phyloP scores from a whole-genome alignment of 2,329 filamentous ascomycete genomes.

The Leptographium radiaticola region DNA sequence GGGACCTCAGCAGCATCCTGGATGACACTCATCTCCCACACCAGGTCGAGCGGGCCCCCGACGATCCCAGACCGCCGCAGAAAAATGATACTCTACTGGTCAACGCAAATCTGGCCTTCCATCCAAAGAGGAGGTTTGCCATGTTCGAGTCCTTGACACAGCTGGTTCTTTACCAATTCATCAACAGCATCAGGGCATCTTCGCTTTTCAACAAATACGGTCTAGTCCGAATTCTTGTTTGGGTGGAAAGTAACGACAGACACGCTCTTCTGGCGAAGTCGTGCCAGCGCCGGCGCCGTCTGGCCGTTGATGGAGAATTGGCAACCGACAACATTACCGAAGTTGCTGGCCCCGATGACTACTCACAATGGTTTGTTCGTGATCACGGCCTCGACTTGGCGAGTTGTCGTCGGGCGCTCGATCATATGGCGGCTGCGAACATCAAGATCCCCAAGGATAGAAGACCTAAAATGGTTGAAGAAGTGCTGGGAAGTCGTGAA shows the following conservation, averaged over 20 bases:
- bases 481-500: neutral
- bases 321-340: constrained; percentile 46
- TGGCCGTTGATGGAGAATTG: constrained; percentile 46
- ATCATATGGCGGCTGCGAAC: constrained; percentile 32
- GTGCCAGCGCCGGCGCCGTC: constrained; percentile 40
- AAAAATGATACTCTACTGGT: constrained; percentile 65
- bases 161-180: constrained; percentile 49
- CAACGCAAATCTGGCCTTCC: constrained; percentile 50
- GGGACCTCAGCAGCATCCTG: constrained; percentile 43
- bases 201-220: constrained; percentile 62
- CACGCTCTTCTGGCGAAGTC: constrained; percentile 45
- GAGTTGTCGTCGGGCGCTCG: constrained; percentile 25
- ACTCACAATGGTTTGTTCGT: constrained; percentile 20
- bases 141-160: constrained; percentile 42
- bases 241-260: constrained; percentile 52
- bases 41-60: constrained; percentile 30
- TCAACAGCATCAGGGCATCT: constrained; percentile 42
- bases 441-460: constrained; percentile 32
- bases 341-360: constrained; percentile 23
- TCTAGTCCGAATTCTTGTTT: constrained; percentile 64
- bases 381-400: constrained; percentile 35
- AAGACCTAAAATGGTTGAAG: constrained; percentile 19
- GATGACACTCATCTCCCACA: constrained; percentile 36
- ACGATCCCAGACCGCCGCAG: constrained; percentile 26
- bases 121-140: constrained; percentile 34